A percentile compares a stretch with the other conserved stretches of the same genome.
These are phyloP conservation scores for Lepidium africanum DNA, from an alignment of 345 rosid genomes.

Conservation along the genomic window DNA sequence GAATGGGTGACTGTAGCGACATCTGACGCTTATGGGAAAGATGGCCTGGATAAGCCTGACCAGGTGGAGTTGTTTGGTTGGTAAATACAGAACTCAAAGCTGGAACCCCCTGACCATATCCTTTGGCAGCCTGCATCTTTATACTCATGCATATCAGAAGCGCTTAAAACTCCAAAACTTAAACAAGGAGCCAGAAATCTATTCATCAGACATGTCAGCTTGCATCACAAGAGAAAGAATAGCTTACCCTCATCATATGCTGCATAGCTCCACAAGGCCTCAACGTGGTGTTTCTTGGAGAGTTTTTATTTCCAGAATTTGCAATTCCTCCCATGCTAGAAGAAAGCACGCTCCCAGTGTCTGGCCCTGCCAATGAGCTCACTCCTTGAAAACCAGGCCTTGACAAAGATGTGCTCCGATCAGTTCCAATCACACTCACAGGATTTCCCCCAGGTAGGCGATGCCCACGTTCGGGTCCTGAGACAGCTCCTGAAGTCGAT, in stretches of 20 bases:
- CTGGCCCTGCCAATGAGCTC: constrained; percentile 50
- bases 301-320: constrained; percentile 48
- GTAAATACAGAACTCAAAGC: constrained; percentile 54
- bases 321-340: constrained; percentile 54
- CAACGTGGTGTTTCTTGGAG: constrained; percentile 61
- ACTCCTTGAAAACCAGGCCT: constrained; percentile 73
- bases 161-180: background rate
- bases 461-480: constrained; percentile 58
- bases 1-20: constrained; percentile 47
- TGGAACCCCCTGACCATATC: constrained; percentile 47
- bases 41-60: constrained; percentile 63
- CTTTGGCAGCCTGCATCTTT: constrained; percentile 62
- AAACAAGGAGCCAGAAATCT: background rate
- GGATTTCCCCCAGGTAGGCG: constrained; percentile 59
- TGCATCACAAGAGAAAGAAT: background rate
- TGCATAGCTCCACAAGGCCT: constrained; percentile 61
- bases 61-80: constrained; percentile 54
- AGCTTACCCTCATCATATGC: constrained; percentile 64
- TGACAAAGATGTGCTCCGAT: constrained; percentile 57
- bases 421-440: constrained; percentile 45
- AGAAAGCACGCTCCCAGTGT: constrained; percentile 53
- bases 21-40: constrained; percentile 60
- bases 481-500: constrained; percentile 52
- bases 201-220: background rate
- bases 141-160: constrained; percentile 39